Base-by-base conservation (phyloP, 768 basidiomycete species). In the Fomitopsis serialis region DNA sequence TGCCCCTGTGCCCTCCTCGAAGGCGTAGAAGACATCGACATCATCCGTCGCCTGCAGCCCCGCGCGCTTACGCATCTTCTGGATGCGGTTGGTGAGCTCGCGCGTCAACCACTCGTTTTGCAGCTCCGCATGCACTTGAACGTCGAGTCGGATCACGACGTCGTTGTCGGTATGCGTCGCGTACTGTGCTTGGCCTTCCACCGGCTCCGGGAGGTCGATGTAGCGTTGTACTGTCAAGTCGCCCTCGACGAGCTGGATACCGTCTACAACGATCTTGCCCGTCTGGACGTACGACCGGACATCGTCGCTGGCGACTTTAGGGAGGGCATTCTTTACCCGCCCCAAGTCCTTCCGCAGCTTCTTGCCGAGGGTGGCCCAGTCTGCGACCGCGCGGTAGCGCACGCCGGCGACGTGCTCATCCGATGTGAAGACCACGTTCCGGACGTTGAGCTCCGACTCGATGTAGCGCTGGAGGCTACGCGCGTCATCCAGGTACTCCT, bases 1-100 rank as follows among this genome's bases (percentile, higher is more conserved):
- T 21, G 72, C 72, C 11, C 87, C 86, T 9, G 75, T 61, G 23
- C 83, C 89, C 13, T 80, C 79, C 62, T 87, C 84, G 66, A 96
- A 89, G 54, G 71, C 70, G 72, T 94, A 94, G 71, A 85, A 95
- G 37, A 97, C 80, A 50, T 90, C 79, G 25, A 98, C 84, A 65
- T 97, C 92, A 66, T 99, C 97, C 7, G 93, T 94, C 19, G 96
- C 87, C 70, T 94, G 92, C 58, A 98, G 75, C 13, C 94, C 93
- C 1, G 93, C 94, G 70, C 94, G 92, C 75, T 99, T 99, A 61
- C 97, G 79, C 55, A 98, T 74, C 67, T 91, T 92, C 74, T 99
- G 97, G 42, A 98, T 86, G 50, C 95, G 87, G 60, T 94, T 96
- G 58, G 89, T 87, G 58, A 98, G 70, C 69, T 96, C 92, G 43